phyloP scores from a whole-genome alignment of 2,329 filamentous ascomycete species.

The Mariannaea elegans region DNA sequence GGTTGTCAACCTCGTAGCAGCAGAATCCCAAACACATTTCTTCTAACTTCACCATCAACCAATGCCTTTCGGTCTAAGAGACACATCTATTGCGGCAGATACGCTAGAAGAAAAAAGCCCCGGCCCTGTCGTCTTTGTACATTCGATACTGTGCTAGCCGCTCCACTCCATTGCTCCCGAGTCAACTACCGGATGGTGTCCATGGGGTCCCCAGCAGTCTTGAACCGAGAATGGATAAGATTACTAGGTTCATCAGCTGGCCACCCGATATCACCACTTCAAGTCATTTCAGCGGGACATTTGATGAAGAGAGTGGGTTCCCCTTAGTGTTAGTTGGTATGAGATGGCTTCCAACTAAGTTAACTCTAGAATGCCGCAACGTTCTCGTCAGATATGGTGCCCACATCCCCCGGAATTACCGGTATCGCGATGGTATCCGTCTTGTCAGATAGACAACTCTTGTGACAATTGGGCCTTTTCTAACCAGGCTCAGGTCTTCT shows the following conservation, averaged over 20 bases:
- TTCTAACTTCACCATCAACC: no score
- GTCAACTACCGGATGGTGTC: constrained; percentile 4
- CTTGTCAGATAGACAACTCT: constrained; percentile 42
- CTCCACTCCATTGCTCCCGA: constrained; percentile 8
- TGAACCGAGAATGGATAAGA: background rate
- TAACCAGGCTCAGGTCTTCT: constrained; percentile 47
- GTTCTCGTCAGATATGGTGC: constrained; percentile 55
- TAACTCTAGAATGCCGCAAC: constrained; percentile 53
- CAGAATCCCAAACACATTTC: no score
- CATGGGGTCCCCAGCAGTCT: background rate
- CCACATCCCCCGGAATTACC: constrained; percentile 55
- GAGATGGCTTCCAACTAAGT: constrained; percentile 10
- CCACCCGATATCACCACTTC: background rate
- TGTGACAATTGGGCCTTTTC: background rate
- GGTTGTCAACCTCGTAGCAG: no score
- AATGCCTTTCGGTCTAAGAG: no score
- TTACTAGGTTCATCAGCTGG: background rate
- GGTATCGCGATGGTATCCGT: constrained; percentile 55
- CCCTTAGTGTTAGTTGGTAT: background rate
- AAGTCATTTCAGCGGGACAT: constrained; percentile 8
- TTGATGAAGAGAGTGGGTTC: constrained; percentile 38
- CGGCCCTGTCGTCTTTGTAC: no score
- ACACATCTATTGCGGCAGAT: no score
- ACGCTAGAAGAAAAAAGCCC: no score
- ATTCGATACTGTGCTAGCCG: no score